Evolutionary conservation across 208 protist genomes (phyloP).

Genomic region (Entamoeba histolytica): DNA sequence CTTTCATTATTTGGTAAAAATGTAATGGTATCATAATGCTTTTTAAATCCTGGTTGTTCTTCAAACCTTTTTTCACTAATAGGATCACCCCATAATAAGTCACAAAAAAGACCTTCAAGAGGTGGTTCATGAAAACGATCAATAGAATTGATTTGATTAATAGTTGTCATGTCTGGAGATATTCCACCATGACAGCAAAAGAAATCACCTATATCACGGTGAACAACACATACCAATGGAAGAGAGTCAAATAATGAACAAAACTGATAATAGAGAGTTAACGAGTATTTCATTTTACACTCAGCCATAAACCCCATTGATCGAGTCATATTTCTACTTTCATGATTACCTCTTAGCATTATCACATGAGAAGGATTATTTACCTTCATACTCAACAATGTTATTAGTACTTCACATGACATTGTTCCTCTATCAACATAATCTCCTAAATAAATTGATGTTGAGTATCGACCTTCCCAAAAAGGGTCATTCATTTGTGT

Average conservation of each 20-base stretch:
- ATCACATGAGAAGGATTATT: not conserved
- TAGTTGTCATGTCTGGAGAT: not conserved
- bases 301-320: constrained; percentile 16
- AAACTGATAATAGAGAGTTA: not conserved
- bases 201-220: not conserved
- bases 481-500: not conserved
- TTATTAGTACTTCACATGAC: constrained; percentile 72
- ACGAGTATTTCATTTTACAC: not conserved
- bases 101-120: not conserved
- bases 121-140: not conserved
- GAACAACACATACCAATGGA: not conserved
- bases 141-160: constrained; percentile 6
- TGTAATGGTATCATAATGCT: not conserved
- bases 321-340: not conserved
- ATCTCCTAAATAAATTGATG: constrained; percentile 15
- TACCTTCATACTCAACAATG: constrained; percentile 71
- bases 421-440: constrained; percentile 44
- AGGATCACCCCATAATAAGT: constrained; percentile 19
- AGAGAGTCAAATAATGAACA: constrained; percentile 6
- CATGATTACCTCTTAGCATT: constrained; percentile 18
- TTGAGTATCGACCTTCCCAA: not conserved
- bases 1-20: not conserved
- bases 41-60: not conserved
- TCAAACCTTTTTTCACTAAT: constrained; percentile 6
- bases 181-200: constrained; percentile 20